These are phyloP conservation scores for Mucor sp. DNA, from an alignment of 371 early-diverging fungal genomes.

Conservation along the genomic window DNA sequence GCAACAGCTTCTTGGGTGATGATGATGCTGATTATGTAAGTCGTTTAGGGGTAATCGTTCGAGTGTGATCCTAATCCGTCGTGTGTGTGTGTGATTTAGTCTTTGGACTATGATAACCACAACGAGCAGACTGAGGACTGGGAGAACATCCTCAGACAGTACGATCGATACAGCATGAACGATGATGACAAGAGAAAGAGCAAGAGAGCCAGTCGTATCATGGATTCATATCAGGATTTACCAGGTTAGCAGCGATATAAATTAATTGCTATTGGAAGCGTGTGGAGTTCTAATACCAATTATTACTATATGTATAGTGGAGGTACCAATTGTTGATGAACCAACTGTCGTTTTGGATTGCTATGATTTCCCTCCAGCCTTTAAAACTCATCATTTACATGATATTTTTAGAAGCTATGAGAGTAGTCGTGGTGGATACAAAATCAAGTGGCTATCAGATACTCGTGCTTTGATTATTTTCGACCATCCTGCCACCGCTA, in stretches of 20 bases:
- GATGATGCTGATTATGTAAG: slow-evolving; percentile 26
- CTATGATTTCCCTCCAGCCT: slow-evolving; percentile 54
- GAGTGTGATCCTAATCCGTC: neutral
- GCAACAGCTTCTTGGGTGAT: slow-evolving; percentile 27
- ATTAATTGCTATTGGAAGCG: neutral
- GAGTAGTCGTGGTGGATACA: slow-evolving; percentile 67
- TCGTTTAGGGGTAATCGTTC: neutral
- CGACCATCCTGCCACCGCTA: slow-evolving; percentile 65
- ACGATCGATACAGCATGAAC: slow-evolving; percentile 40
- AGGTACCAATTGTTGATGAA: slow-evolving; percentile 43
- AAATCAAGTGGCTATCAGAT: slow-evolving; percentile 76
- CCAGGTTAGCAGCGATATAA: slow-evolving; percentile 29
- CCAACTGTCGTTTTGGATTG: slow-evolving; percentile 54
- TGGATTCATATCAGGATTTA: slow-evolving; percentile 42
- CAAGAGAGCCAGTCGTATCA: slow-evolving; percentile 41
- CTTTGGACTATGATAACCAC: neutral
- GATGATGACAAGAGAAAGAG: slow-evolving; percentile 32
- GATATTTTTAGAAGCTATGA: slow-evolving; percentile 60
- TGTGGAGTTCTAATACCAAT: neutral
- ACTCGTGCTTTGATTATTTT: slow-evolving; percentile 76
- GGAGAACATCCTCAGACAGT: slow-evolving; percentile 49
- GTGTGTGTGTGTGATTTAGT: neutral
- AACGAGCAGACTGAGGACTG: slow-evolving; percentile 29
- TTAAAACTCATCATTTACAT: slow-evolving; percentile 58
- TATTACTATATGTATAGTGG: slow-evolving; percentile 21